These are phyloP conservation scores for Leccinum olivaceopallidum DNA, from an alignment of 768 basidiomycete genomes.

Conservation along the genomic window DNA sequence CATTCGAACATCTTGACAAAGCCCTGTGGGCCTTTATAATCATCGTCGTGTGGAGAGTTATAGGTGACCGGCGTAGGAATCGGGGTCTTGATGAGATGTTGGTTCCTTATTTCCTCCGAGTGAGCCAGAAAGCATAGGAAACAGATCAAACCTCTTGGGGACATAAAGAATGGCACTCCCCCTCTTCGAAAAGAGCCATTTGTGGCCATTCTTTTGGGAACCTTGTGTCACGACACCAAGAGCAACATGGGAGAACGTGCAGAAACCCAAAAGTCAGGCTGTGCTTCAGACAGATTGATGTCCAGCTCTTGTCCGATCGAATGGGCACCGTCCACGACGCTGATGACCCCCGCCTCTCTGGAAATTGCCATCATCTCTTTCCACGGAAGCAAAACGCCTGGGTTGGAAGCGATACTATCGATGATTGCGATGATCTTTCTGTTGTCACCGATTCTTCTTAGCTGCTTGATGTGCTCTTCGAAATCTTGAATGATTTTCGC, in stretches of 20 bases:
- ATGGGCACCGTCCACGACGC: constrained; percentile 78
- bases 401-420: constrained; percentile 63
- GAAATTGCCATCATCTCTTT: constrained; percentile 65
- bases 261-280: constrained; percentile 79
- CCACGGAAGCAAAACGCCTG: constrained; percentile 71
- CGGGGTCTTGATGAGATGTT: constrained; percentile 57
- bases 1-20: constrained; percentile 54
- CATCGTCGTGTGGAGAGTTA: constrained; percentile 43
- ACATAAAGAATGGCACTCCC: constrained; percentile 73
- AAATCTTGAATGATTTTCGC: constrained; percentile 53
- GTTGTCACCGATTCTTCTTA: constrained; percentile 30
- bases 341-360: constrained; percentile 59
- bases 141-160: constrained; percentile 48
- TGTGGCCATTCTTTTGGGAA: constrained; percentile 68
- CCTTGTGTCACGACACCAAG: not conserved
- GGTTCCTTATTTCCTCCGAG: constrained; percentile 47
- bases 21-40: constrained; percentile 28
- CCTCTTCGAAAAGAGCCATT: constrained; percentile 79
- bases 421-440: constrained; percentile 65
- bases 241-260: constrained; percentile 39
- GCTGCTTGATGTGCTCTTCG: constrained; percentile 36
- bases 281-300: constrained; percentile 52
- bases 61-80: constrained; percentile 60
- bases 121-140: not conserved
- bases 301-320: constrained; percentile 69